Evolutionary conservation across 2,329 filamentous ascomycete genomes (phyloP).

Genomic region (Ceratocystis smalleyi): DNA sequence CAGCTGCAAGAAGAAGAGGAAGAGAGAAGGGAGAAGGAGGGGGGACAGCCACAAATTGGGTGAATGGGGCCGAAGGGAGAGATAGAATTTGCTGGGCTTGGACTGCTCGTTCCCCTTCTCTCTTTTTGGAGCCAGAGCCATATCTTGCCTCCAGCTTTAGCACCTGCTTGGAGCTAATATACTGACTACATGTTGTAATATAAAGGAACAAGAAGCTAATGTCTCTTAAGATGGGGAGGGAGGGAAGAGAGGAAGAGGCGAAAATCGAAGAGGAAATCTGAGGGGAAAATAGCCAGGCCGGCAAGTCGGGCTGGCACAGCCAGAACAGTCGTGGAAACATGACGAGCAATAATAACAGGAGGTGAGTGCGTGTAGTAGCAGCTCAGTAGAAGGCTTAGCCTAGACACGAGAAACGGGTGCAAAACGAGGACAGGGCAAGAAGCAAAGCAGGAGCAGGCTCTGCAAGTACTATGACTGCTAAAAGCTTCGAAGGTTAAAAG

Average conservation of each 20-base stretch:
- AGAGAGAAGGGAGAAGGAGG: not conserved
- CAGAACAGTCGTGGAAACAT: too few species aligned
- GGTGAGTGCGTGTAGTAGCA: too few species aligned
- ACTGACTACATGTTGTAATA: not conserved
- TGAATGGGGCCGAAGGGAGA: not conserved
- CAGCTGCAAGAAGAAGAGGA: not conserved
- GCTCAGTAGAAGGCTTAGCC: too few species aligned
- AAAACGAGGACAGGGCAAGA: too few species aligned
- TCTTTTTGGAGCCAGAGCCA: not conserved
- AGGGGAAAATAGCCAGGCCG: conserved; percentile 6
- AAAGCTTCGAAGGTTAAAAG: not conserved
- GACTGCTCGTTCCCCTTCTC: not conserved
- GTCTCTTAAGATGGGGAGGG: not conserved
- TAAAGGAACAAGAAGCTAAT: conserved; percentile 2
- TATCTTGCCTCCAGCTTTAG: conserved; percentile 2
- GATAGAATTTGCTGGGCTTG: not conserved
- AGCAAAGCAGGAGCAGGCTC: too few species aligned
- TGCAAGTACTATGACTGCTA: too few species aligned
- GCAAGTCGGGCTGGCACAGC: too few species aligned
- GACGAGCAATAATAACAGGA: too few species aligned
- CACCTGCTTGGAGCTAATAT: conserved; percentile 1
- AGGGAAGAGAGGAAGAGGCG: not conserved
- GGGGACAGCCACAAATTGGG: not conserved
- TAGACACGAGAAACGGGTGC: too few species aligned
- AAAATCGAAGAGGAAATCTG: not conserved